Evolutionary conservation across 352 stramenopile genomes (phyloP).

Genomic region (Phytophthora gonapodyides): DNA sequence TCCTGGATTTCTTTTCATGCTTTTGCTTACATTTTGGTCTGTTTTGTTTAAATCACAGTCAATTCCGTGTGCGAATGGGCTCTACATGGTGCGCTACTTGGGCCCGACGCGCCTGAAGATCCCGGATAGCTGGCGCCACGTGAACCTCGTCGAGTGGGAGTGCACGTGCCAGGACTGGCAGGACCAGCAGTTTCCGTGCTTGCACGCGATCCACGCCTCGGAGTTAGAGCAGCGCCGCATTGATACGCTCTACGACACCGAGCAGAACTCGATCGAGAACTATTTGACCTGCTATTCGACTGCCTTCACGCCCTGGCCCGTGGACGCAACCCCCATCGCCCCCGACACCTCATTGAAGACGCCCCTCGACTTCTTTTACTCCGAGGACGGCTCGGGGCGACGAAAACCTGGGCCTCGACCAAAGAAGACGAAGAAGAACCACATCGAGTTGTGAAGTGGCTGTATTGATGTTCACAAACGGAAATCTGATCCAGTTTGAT

Average conservation of each 20-base stretch:
- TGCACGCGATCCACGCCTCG: conserved; percentile 75
- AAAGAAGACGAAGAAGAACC: conserved; percentile 37
- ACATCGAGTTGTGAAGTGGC: neutral
- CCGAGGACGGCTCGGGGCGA: conserved; percentile 50
- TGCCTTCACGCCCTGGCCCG: conserved; percentile 64
- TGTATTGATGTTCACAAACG: too few relatives aligned
- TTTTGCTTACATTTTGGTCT: conserved; percentile 15
- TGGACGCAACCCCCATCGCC: conserved; percentile 53
- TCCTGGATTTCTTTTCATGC: neutral
- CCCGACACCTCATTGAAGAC: conserved; percentile 58
- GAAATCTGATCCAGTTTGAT: too few relatives aligned
- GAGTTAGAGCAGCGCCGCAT: conserved; percentile 76
- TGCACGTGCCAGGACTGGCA: conserved; percentile 86
- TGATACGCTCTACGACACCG: conserved; percentile 70
- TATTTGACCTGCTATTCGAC: conserved; percentile 64
- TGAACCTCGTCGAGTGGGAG: conserved; percentile 76
- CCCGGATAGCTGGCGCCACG: conserved; percentile 77
- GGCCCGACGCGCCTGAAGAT: conserved; percentile 54
- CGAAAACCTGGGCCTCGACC: conserved; percentile 65
- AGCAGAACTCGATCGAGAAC: conserved; percentile 71
- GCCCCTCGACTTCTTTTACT: conserved; percentile 69
- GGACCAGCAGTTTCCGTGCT: conserved; percentile 74
- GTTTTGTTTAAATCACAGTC: conserved; percentile 42
- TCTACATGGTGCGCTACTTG: conserved; percentile 81
- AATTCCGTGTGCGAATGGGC: conserved; percentile 76